Conservation (phyloP, 495 filamentous ascomycete species). For the Trichoderma reesei region DNA sequence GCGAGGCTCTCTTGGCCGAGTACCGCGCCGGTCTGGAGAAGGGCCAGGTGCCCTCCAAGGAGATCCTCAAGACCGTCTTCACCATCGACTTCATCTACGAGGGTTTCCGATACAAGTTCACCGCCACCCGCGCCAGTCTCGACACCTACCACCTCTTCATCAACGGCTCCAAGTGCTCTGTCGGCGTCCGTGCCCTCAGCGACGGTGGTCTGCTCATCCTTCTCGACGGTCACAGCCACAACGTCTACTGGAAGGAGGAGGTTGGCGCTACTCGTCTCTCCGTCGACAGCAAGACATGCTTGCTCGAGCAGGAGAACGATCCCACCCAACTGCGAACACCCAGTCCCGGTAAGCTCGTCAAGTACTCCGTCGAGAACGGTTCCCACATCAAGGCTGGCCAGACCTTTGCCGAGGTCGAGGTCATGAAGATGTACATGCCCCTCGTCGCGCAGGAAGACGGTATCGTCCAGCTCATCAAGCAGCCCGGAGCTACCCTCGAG, state of each 20-base stretch:
- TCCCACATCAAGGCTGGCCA: slow-evolving; percentile 90
- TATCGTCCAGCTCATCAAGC: slow-evolving; percentile 96
- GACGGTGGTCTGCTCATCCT: slow-evolving; percentile 94
- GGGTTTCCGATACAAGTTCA: slow-evolving; percentile 93
- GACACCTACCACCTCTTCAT: slow-evolving; percentile 99
- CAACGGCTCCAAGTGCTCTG: slow-evolving; percentile 93
- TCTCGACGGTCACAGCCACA: slow-evolving; percentile 85
- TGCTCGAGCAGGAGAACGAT: slow-evolving; percentile 98
- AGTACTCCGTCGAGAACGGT: slow-evolving; percentile 95
- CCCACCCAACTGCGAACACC: slow-evolving; percentile 93
- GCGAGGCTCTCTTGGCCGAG: slow-evolving; percentile 75
- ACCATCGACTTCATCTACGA: slow-evolving; percentile 99
- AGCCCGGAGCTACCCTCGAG: slow-evolving; percentile 94
- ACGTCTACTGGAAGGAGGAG: slow-evolving; percentile 99
- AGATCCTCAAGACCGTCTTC: slow-evolving; percentile 96
- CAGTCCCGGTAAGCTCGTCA: slow-evolving; percentile 95
- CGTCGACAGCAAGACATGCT: slow-evolving; percentile 93
- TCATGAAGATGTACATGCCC: slow-evolving; percentile 99
- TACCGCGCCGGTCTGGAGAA: slow-evolving; percentile 88
- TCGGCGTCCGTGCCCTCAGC: slow-evolving; percentile 84
- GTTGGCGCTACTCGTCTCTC: slow-evolving; percentile 89
- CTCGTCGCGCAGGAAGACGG: slow-evolving; percentile 94
- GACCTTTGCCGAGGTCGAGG: slow-evolving; percentile 93
- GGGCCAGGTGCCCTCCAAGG: slow-evolving; percentile 92
- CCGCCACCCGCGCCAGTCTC: slow-evolving; percentile 80